Evolutionary conservation across 2,329 filamentous ascomycete genomes (phyloP).

Genomic region (Colletotrichum sp.): DNA sequence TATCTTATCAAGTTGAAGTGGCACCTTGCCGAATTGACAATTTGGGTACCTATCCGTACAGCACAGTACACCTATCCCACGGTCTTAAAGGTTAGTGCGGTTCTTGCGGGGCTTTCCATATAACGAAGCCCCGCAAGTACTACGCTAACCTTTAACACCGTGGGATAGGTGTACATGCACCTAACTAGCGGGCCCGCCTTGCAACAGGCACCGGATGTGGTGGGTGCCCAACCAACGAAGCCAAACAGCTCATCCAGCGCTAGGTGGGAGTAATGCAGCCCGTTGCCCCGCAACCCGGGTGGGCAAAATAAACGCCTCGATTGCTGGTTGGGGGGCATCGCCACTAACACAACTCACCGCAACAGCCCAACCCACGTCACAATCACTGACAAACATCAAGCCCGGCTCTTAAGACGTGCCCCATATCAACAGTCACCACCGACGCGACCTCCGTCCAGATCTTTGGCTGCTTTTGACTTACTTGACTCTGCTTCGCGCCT

Average conservation of each 20-base stretch:
- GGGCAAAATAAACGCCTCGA: slow-evolving; percentile 11
- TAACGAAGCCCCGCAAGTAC: too few relatives aligned
- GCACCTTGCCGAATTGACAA: neutral
- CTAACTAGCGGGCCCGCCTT: neutral
- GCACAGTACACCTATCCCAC: neutral
- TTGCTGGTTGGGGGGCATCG: neutral
- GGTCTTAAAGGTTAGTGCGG: too few relatives aligned
- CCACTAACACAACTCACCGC: slow-evolving; percentile 6
- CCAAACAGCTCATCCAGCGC: neutral
- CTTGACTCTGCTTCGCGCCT: slow-evolving; percentile 29
- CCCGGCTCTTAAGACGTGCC: neutral
- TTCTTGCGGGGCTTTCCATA: too few relatives aligned
- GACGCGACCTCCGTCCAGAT: neutral
- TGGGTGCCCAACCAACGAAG: slow-evolving; percentile 15
- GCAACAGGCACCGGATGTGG: neutral
- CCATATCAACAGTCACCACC: neutral
- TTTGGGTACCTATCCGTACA: neutral
- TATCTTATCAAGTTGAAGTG: neutral
- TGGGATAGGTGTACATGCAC: neutral
- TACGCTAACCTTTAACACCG: too few relatives aligned
- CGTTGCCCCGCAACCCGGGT: slow-evolving; percentile 15
- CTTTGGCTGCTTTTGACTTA: slow-evolving; percentile 33
- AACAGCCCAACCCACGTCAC: neutral
- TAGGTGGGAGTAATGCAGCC: neutral
- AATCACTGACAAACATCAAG: slow-evolving; percentile 6